Conservation (phyloP, 345 rosid species). For the Citrus medica region DNA sequence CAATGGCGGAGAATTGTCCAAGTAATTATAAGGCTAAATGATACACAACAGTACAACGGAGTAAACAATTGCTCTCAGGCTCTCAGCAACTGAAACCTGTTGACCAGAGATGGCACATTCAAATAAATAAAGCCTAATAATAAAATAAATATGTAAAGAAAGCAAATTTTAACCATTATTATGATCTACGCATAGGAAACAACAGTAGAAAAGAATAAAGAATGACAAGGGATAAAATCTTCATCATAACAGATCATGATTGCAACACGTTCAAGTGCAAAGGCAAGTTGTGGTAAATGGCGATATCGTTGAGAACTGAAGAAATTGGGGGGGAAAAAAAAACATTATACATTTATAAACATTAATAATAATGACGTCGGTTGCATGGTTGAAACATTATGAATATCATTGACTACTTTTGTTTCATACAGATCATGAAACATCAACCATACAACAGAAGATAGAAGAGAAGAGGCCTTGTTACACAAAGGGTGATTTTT, state of each 20-base stretch:
- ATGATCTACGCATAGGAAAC: neutral
- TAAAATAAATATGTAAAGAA: neutral
- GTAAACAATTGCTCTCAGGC: too few species aligned
- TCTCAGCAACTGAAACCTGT: too few species aligned
- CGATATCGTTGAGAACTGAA: neutral
- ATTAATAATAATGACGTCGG: constrained; percentile 7
- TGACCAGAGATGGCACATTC: neutral
- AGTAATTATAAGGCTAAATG: neutral
- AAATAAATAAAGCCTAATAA: neutral
- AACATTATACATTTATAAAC: constrained; percentile 9
- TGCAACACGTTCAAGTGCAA: neutral
- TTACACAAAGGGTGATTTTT: constrained; percentile 19
- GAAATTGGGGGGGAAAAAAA: neutral
- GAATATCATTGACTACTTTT: constrained; percentile 12
- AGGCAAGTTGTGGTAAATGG: neutral
- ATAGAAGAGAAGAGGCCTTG: neutral
- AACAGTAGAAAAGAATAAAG: neutral
- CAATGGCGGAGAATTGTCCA: too few species aligned
- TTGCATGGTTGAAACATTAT: constrained; percentile 15
- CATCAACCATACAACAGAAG: constrained; percentile 19
- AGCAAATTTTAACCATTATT: neutral
- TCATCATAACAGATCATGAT: neutral
- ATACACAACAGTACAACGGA: too few species aligned
- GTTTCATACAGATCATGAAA: constrained; percentile 62
- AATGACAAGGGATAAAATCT: neutral